These are phyloP conservation scores for Sphagnum magellanicum DNA, from an alignment of 228 moss, liverwort and hornwort genomes.

Conservation along the genomic window DNA sequence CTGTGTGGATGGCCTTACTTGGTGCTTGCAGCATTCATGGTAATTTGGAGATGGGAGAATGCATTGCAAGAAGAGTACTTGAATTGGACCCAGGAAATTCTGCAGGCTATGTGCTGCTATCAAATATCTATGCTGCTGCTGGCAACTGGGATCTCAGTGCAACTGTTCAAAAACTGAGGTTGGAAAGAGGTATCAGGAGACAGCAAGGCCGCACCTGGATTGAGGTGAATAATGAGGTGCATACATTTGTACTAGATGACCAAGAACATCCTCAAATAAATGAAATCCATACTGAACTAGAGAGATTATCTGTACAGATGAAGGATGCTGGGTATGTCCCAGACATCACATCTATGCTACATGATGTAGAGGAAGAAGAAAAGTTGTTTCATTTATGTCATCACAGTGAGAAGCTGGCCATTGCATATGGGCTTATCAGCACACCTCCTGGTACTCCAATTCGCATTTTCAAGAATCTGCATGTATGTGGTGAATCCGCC, in stretches of 20 bases:
- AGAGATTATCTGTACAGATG: no score
- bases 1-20: background rate
- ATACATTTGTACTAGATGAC: no score
- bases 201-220: no score
- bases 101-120: background rate
- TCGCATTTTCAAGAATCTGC: slow-evolving; percentile 15
- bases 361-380: background rate
- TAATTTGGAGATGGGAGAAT: background rate
- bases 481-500: slow-evolving; percentile 25
- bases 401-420: slow-evolving; percentile 3
- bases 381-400: background rate
- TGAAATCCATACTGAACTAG: no score
- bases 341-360: no score
- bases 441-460: slow-evolving; percentile 1
- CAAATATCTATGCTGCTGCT: background rate
- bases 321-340: no score
- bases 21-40: background rate
- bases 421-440: slow-evolving; percentile 4
- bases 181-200: no score
- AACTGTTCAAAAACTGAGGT: no score
- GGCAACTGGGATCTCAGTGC: background rate
- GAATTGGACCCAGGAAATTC: background rate
- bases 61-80: background rate
- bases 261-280: no score
- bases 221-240: no score